Base-by-base conservation (phyloP, 345 rosid genomes). In the Carallia pectinifolia region DNA sequence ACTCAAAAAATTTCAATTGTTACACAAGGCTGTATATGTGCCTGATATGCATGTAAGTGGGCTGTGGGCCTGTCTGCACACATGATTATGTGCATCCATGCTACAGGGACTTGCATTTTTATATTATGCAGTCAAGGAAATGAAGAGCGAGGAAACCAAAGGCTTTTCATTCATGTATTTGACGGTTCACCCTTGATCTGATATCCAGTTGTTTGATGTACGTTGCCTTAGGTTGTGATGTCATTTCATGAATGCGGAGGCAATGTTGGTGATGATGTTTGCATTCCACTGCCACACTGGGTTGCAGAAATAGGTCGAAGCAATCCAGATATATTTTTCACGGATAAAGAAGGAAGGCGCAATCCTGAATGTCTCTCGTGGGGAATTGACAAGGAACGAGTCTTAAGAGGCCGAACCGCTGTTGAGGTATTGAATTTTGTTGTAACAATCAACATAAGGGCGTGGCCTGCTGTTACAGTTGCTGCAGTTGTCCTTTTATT, bases 181-280 rank as follows among this genome's bases (percentile, higher is more conserved):
- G 67, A 73, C 67, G 52, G 29, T 71, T 50, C 56, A 61, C 73
- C 68, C 67, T 55, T 18, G 56, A 23, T 69, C 56, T 77, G 71
- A 71, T 64, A 38, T 53, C 62, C 58, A 59, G 31, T 37, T 75
- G 38, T 58, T 62, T 58, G 64, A 19, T 39, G 63, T 5, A 68
- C 55, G 53, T 68, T 75, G 61, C 53, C 44, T 53, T 89, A 96
- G 99, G 97, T 90, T 81, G 89, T 92, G 63, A 86, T 96, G 97
- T 92, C 97, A 53, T 94, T 94, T 81, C 97, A 94, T 84, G 97
- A 89, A 88, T 94, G 98, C 81, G 98, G 98, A 58, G 92, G 98
- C 78, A 90, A 92, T 76, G 92, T 92, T 72, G 96, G 98, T 71
- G 99, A 92, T 79, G 99, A 95, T 83, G 99, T 89, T 47, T 90